Evolutionary conservation across 306 rosid species (phyloP).

Genomic region (Sicyos baderoa): DNA sequence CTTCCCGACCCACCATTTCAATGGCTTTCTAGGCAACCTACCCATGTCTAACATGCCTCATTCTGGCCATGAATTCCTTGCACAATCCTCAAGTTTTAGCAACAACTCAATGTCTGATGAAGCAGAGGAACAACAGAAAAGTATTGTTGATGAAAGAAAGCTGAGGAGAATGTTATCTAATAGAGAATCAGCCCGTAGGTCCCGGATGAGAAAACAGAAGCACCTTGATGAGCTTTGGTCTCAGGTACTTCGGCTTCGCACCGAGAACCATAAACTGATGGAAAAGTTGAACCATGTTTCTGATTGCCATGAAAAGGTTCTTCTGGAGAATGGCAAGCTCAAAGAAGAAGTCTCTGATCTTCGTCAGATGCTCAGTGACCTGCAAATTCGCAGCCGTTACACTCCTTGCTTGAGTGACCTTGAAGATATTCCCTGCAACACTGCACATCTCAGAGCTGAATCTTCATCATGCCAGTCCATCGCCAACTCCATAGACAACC

Average conservation of each 20-base stretch:
- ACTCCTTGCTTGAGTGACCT: conserved; percentile 35
- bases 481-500: conserved; percentile 27
- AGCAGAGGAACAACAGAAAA: conserved; percentile 60
- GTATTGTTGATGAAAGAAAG: conserved; percentile 65
- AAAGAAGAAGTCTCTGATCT: conserved; percentile 65
- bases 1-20: conserved; percentile 38
- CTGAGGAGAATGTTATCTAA: conserved; percentile 86
- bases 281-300: conserved; percentile 61
- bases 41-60: conserved; percentile 31
- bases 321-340: conserved; percentile 60
- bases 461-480: conserved; percentile 37
- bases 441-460: conserved; percentile 41
- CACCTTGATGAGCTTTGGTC: conserved; percentile 96
- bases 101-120: conserved; percentile 78
- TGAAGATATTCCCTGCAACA: conserved; percentile 41
- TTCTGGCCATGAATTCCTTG: conserved; percentile 31
- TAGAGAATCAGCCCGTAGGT: conserved; percentile 84
- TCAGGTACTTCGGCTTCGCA: conserved; percentile 79
- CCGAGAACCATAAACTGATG: conserved; percentile 61
- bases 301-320: conserved; percentile 47
- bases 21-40: conserved; percentile 18
- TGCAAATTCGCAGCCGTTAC: conserved; percentile 52
- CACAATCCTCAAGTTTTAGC: conserved; percentile 44
- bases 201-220: conserved; percentile 82
- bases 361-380: conserved; percentile 52